Evolutionary conservation across 2,329 filamentous ascomycete genomes (phyloP).

Genomic region (Tolypocladium album): DNA sequence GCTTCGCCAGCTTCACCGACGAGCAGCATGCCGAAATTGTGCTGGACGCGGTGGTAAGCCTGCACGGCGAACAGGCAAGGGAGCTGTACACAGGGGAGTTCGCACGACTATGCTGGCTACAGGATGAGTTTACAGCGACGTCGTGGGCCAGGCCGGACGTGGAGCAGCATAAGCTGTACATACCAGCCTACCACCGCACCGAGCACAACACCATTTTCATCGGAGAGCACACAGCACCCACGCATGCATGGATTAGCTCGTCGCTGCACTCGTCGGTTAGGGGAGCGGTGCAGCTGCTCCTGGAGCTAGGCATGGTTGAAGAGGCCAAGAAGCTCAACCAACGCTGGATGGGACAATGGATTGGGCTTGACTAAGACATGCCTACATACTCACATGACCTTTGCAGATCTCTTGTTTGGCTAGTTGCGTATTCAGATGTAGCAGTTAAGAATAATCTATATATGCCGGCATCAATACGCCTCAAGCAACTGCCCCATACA

Average conservation of each 20-base stretch:
- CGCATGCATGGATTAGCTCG: slow-evolving; percentile 40
- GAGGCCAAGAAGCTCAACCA: slow-evolving; percentile 46
- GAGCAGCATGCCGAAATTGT: slow-evolving; percentile 2
- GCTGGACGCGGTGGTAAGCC: slow-evolving; percentile 1
- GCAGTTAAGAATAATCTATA: too few relatives aligned
- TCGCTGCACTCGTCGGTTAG: slow-evolving; percentile 28
- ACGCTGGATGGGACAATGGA: slow-evolving; percentile 52
- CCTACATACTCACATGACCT: too few relatives aligned
- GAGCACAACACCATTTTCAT: slow-evolving; percentile 31
- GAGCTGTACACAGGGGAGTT: slow-evolving; percentile 48
- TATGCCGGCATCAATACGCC: too few relatives aligned
- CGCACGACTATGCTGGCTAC: slow-evolving; percentile 48
- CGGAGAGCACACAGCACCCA: slow-evolving; percentile 33
- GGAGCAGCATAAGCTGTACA: slow-evolving; percentile 46
- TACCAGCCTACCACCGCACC: slow-evolving; percentile 50
- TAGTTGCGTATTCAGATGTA: too few relatives aligned
- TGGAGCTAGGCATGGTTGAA: slow-evolving; percentile 20
- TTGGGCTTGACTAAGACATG: slow-evolving; percentile 2
- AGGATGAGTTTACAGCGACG: slow-evolving; percentile 43
- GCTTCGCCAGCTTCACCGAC: slow-evolving; percentile 3
- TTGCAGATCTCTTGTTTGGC: too few relatives aligned
- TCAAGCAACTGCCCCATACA: too few relatives aligned
- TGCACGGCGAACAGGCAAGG: slow-evolving; percentile 27
- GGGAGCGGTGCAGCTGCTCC: slow-evolving; percentile 42
- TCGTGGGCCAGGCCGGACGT: slow-evolving; percentile 41